Evolutionary conservation across 371 early-diverging fungal genomes (phyloP).

Genomic region (Mycotypha africana): DNA sequence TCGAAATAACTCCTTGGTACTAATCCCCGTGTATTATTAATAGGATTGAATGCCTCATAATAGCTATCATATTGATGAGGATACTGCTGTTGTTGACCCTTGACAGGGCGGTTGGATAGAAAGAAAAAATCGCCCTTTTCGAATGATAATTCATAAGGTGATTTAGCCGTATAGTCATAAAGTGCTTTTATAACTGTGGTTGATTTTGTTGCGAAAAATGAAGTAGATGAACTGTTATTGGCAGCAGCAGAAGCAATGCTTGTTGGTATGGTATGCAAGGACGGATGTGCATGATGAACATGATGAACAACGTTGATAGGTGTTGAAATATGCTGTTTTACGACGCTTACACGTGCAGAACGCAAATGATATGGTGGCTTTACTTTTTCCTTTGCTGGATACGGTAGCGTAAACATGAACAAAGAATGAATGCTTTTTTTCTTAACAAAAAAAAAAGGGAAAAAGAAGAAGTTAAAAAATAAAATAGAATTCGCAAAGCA

Average conservation of each 20-base stretch:
- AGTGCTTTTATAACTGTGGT: slow-evolving; percentile 78
- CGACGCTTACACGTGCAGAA: slow-evolving; percentile 19
- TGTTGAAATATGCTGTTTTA: slow-evolving; percentile 28
- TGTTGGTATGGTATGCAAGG: too few species aligned
- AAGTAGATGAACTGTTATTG: too few species aligned
- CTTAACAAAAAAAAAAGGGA: too few species aligned
- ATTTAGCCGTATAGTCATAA: slow-evolving; percentile 59
- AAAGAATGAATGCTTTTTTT: too few species aligned
- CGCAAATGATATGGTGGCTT: slow-evolving; percentile 21
- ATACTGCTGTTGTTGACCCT: too few species aligned
- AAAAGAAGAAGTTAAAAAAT: too few species aligned
- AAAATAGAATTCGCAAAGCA: too few species aligned
- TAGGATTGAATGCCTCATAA: slow-evolving; percentile 80
- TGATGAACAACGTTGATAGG: too few species aligned
- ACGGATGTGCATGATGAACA: too few species aligned
- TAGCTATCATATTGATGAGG: slow-evolving; percentile 56
- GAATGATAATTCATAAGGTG: slow-evolving; percentile 69
- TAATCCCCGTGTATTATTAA: slow-evolving; percentile 64
- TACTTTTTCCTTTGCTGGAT: slow-evolving; percentile 26
- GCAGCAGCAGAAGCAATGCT: slow-evolving; percentile 34
- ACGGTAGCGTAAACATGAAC: too few species aligned
- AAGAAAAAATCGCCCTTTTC: slow-evolving; percentile 80
- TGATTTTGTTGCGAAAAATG: too few species aligned
- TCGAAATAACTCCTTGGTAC: slow-evolving; percentile 78
- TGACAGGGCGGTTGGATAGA: slow-evolving; percentile 68